Conservation (phyloP, 345 rosid species). For the Laguncularia racemosa region DNA sequence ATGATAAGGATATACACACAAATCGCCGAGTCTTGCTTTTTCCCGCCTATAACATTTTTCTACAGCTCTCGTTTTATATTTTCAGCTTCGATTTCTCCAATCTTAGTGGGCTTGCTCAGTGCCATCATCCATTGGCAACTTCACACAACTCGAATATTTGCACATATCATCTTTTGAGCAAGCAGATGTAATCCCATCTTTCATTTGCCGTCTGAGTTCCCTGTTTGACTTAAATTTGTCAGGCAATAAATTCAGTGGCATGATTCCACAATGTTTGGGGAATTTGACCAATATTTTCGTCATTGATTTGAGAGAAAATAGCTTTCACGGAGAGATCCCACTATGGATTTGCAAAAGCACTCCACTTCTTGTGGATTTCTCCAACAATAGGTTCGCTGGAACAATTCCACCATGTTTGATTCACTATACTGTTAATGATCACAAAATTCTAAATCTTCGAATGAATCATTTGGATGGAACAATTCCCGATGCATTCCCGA, state of each 20-base stretch:
- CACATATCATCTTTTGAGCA: not conserved
- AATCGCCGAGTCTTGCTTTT: too few species aligned
- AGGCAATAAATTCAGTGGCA: not conserved
- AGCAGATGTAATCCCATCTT: not conserved
- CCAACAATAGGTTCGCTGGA: conserved; percentile 15
- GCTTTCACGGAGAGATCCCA: conserved; percentile 16
- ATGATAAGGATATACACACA: too few species aligned
- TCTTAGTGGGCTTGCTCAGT: too few species aligned
- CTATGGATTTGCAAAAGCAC: conserved; percentile 4
- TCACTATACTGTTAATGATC: not conserved
- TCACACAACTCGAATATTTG: not conserved
- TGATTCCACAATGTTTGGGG: not conserved
- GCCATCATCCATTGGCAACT: not conserved
- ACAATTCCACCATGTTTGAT: conserved; percentile 19
- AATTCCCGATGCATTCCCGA: conserved; percentile 4
- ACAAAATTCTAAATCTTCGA: not conserved
- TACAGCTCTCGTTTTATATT: too few species aligned
- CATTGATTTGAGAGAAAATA: conserved; percentile 2
- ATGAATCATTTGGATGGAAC: conserved; percentile 14
- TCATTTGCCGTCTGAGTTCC: not conserved
- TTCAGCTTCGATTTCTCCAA: too few species aligned
- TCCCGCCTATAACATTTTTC: too few species aligned
- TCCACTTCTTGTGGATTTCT: conserved; percentile 4
- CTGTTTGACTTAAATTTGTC: not conserved
- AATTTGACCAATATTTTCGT: not conserved